These are phyloP conservation scores for Thecaphora thlaspeos DNA, from an alignment of 1,284 basidiomycete genomes.

Conservation along the genomic window DNA sequence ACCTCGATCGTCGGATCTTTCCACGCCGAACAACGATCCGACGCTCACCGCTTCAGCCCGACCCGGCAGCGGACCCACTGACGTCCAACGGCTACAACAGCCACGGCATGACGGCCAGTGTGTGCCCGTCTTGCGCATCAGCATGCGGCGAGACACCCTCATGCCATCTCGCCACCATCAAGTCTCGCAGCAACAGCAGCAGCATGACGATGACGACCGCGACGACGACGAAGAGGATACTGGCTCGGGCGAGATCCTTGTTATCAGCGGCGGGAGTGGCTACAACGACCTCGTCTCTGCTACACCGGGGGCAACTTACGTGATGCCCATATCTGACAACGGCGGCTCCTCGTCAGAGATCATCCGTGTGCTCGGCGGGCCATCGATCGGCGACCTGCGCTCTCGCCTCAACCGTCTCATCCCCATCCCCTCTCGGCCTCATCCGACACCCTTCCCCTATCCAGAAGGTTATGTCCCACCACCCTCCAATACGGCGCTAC, in stretches of 20 bases:
- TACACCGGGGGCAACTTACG: constrained; percentile 60
- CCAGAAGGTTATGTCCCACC: constrained; percentile 7
- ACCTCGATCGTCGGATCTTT: too few relatives aligned
- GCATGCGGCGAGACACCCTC: too few relatives aligned
- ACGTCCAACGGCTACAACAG: too few relatives aligned
- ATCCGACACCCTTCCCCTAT: constrained; percentile 60
- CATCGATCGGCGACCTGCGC: constrained; percentile 62
- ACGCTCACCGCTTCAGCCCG: too few relatives aligned
- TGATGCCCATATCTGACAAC: constrained; percentile 70
- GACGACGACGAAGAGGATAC: too few relatives aligned
- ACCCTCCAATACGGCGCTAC: constrained; percentile 63
- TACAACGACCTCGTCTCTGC: constrained; percentile 62
- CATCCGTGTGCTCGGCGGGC: constrained; percentile 49
- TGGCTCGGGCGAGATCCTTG: constrained; percentile 41
- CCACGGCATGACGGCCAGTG: too few relatives aligned
- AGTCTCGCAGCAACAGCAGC: too few relatives aligned
- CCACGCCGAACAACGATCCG: too few relatives aligned
- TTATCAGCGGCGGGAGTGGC: constrained; percentile 63
- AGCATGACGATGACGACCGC: too few relatives aligned
- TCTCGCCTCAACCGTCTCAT: constrained; percentile 79
- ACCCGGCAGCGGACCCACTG: too few relatives aligned
- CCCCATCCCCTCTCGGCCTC: constrained; percentile 62
- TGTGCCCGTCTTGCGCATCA: too few relatives aligned
- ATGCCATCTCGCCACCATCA: too few relatives aligned
- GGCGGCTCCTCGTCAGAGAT: constrained; percentile 58